Conservation (phyloP, 176 grass and related monocot species). For the Cenchrus purpureus region DNA sequence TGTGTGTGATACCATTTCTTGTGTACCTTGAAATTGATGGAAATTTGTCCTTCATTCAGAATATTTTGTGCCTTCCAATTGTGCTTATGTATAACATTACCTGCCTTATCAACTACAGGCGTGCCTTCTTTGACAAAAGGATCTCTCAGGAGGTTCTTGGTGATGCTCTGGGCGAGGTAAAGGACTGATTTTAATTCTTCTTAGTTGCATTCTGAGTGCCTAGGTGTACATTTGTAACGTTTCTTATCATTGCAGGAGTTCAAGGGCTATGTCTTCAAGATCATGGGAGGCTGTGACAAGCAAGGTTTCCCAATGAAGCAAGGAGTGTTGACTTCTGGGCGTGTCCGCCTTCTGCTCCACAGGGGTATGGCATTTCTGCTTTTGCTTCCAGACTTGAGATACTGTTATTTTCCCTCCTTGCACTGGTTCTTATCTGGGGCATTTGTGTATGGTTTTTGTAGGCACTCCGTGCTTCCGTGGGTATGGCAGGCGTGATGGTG, state of each 20-base stretch:
- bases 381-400: not conserved
- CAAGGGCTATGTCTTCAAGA: conserved; percentile 94
- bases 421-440: not conserved
- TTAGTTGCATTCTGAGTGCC: not conserved
- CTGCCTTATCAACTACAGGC: conserved; percentile 37
- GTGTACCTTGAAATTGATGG: not conserved
- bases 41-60: not conserved
- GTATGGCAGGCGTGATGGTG: conserved; percentile 74
- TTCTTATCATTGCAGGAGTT: conserved; percentile 61
- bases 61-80: not conserved
- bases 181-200: not conserved
- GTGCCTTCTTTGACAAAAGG: conserved; percentile 79
- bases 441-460: not conserved
- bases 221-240: not conserved
- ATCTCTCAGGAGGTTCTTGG: conserved; percentile 86
- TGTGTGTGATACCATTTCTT: not conserved
- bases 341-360: conserved; percentile 80
- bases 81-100: not conserved
- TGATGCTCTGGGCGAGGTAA: conserved; percentile 81
- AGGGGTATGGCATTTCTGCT: conserved; percentile 47
- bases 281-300: conserved; percentile 93
- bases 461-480: conserved; percentile 92
- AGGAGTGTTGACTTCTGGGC: conserved; percentile 69
- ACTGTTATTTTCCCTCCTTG: not conserved
- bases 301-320: conserved; percentile 97